Evolutionary conservation across 768 basidiomycete species (phyloP), one percentile per base, ranked within the genome.

Genomic region (Exsudoporus frostii): DNA sequence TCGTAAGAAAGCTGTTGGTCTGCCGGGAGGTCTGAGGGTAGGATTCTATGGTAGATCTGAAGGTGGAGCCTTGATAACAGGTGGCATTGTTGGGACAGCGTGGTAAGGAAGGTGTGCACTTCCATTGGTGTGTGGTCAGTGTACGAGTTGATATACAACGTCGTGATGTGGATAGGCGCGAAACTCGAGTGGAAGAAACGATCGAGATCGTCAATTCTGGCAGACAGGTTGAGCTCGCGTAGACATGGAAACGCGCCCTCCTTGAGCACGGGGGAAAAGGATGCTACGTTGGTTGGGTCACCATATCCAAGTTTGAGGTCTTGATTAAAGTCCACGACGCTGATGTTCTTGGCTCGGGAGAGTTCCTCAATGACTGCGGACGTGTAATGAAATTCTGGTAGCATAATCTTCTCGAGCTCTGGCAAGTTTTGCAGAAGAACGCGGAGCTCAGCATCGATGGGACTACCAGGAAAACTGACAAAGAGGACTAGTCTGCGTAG

Each of bases 301-400:
- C 84, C 83, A 14, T 57, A 62, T 7, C 83, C 82, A 53, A 84
- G 80, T 0, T 70, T 64, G 8, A 67, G 57, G n/a, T 70, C 52
- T 58, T 80, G 82, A 48, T 77, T 79, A 50, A 83, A 85, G 48
- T 84, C 80, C n/a, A 85, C 52, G 7, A 72, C 59, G 6, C 67
- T 65, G 0, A 86, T 74, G 43, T 77, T 59, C 24, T 67, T 67
- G 29, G 79, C 68, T 13, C 50, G 71, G 7, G 83, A 80, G 15
- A 81, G 65, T 4, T 71, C 61, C 50, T 82, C 74, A n/a, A 80
- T 66, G 19, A 84, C 56, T 1, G 61, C 56, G 2, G 76, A 71
- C 0, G 82, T 84, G 9, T 79, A 56, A 44, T 76, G 75, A 54
- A 75, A 86, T 6, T 77, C 73, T 0, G 85, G 84, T 3, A 85